Conservation (phyloP, 2,329 filamentous ascomycete genomes). For the Botrytis elliptica region DNA sequence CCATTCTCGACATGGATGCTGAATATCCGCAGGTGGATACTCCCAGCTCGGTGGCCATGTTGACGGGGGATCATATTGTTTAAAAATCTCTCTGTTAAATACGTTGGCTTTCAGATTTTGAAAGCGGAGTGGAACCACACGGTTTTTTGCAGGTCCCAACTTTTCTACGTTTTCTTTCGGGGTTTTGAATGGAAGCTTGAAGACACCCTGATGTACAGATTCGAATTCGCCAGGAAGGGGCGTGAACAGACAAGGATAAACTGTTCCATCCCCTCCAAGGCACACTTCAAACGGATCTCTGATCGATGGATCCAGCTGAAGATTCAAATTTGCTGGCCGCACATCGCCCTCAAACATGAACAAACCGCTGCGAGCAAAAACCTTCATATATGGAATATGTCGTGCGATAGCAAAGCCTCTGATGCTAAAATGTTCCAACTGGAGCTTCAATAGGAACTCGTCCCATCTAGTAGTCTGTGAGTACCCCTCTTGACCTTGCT, state of each 20-base stretch:
- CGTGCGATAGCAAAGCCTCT: constrained; percentile 15
- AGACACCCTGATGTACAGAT: neutral
- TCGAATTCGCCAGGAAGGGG: neutral
- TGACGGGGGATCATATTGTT: neutral
- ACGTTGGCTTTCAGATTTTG: constrained; percentile 2
- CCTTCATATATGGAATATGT: constrained; percentile 5
- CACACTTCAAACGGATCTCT: constrained; percentile 13
- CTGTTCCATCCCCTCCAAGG: neutral
- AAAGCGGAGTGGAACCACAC: neutral
- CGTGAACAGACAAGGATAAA: neutral
- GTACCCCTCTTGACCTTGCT: neutral
- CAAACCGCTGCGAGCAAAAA: neutral
- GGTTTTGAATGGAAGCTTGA: neutral
- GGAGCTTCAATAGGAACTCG: neutral
- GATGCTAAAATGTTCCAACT: neutral
- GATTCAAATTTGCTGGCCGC: neutral
- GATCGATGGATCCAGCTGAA: constrained; percentile 5
- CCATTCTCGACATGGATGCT: constrained; percentile 18
- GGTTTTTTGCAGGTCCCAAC: neutral
- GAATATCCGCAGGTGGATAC: constrained; percentile 16
- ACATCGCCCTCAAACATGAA: neutral
- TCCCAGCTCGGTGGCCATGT: constrained; percentile 11
- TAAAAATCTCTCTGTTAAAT: constrained; percentile 3
- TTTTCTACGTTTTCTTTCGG: neutral
- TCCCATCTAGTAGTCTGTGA: neutral